Percentiles rank a stretch among this genome's conserved stretches.
Evolutionary conservation across 2,329 filamentous ascomycete species (phyloP).

Genomic region (Hypoxylon sp.): DNA sequence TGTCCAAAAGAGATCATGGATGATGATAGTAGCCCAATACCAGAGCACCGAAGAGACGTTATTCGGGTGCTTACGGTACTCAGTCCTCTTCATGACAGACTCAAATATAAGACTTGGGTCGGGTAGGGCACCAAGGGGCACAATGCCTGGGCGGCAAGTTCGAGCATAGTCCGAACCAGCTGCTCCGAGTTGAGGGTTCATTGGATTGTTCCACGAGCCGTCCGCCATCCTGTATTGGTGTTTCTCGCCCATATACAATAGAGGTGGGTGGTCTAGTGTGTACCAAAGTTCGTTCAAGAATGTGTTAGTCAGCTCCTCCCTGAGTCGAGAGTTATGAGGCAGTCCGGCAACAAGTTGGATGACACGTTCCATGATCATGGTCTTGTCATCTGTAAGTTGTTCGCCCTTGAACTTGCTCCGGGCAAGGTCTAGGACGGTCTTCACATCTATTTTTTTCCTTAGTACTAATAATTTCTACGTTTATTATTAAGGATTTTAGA

Average conservation of each 20-base stretch:
- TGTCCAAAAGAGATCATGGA: slow-evolving; percentile 82
- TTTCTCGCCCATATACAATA: slow-evolving; percentile 74
- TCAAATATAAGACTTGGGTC: slow-evolving; percentile 77
- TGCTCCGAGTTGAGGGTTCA: slow-evolving; percentile 75
- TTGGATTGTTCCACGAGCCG: slow-evolving; percentile 80
- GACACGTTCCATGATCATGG: slow-evolving; percentile 81
- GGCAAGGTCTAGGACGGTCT: slow-evolving; percentile 74
- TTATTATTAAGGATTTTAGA: slow-evolving; percentile 38
- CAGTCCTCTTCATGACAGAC: slow-evolving; percentile 69
- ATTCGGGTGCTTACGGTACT: slow-evolving; percentile 75
- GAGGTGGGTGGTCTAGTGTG: slow-evolving; percentile 79
- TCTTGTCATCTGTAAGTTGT: slow-evolving; percentile 79
- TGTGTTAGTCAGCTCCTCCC: slow-evolving; percentile 74
- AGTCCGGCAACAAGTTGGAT: slow-evolving; percentile 79
- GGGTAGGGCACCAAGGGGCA: slow-evolving; percentile 75
- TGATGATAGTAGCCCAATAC: slow-evolving; percentile 81
- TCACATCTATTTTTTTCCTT: slow-evolving; percentile 66
- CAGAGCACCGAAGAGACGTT: slow-evolving; percentile 80
- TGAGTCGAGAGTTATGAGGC: slow-evolving; percentile 72
- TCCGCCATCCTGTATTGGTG: slow-evolving; percentile 78
- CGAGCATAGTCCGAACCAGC: slow-evolving; percentile 78
- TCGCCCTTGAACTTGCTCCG: slow-evolving; percentile 74
- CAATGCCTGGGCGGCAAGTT: slow-evolving; percentile 71
- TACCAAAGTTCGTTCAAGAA: slow-evolving; percentile 81
- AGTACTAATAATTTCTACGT: slow-evolving; percentile 11